These are phyloP conservation scores for Hydrangea macrophylla DNA, from an alignment of 148 eudicot species.

Conservation along the genomic window DNA sequence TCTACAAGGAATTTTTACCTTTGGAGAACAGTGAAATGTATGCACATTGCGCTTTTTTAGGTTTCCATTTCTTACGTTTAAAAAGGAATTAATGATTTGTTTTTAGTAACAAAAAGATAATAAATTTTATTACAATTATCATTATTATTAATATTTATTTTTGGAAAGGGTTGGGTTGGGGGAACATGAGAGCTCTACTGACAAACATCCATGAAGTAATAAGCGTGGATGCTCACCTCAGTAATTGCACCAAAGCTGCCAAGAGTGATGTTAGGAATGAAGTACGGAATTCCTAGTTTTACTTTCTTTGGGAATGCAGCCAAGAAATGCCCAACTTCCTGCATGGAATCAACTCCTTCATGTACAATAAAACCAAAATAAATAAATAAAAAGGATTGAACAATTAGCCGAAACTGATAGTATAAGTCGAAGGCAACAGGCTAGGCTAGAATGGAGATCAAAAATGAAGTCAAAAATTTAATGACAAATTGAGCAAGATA, in stretches of 20 bases:
- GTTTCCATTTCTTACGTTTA: neutral
- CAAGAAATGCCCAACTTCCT: slow-evolving; percentile 94
- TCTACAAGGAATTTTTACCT: neutral
- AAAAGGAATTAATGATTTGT: neutral
- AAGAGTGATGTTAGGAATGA: slow-evolving; percentile 95
- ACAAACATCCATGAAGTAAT: neutral
- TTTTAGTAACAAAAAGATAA: too few species aligned
- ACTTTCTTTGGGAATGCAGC: slow-evolving; percentile 93
- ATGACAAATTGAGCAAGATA: neutral
- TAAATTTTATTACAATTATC: too few species aligned
- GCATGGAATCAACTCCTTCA: slow-evolving; percentile 40
- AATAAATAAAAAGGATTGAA: slow-evolving; percentile 25
- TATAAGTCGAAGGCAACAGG: neutral
- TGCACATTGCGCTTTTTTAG: neutral
- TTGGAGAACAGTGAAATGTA: neutral
- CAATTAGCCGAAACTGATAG: neutral
- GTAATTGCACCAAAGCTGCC: slow-evolving; percentile 99
- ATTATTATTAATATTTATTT: too few species aligned
- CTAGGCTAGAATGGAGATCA: neutral
- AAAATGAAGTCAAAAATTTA: neutral
- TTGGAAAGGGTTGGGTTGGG: too few species aligned
- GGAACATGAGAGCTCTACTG: neutral
- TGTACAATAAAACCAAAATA: slow-evolving; percentile 23
- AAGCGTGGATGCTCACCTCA: slow-evolving; percentile 45
- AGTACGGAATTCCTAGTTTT: slow-evolving; percentile 90